Percentiles rank a stretch among this genome's conserved stretches.
Evolutionary conservation across 257 asterid genomes (phyloP).

Genomic region (Nicotiana benthamiana): DNA sequence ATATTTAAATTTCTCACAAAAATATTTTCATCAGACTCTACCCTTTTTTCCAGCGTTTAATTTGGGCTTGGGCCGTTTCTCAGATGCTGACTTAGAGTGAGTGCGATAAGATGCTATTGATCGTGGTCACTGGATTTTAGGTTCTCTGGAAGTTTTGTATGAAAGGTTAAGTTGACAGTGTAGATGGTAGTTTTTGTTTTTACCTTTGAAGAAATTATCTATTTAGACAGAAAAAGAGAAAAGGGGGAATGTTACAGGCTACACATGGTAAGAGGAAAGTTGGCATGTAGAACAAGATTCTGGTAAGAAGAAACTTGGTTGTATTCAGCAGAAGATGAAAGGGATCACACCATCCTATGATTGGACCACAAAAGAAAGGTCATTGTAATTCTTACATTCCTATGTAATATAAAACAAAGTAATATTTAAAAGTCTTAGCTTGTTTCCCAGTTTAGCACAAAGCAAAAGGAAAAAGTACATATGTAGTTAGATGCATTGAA

Average conservation of each 20-base stretch:
- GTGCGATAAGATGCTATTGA: too few species aligned
- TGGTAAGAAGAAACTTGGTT: not conserved
- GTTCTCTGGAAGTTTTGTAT: too few species aligned
- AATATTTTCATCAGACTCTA: not conserved
- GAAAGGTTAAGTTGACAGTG: too few species aligned
- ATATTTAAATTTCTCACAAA: too few species aligned
- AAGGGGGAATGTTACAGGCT: not conserved
- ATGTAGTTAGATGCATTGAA: not conserved
- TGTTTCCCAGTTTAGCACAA: not conserved
- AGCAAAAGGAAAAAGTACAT: not conserved
- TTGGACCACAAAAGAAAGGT: constrained; percentile 6
- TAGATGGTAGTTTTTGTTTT: not conserved
- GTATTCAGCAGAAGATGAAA: not conserved
- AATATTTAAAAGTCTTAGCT: not conserved
- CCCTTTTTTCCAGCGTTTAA: not conserved
- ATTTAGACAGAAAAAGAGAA: not conserved
- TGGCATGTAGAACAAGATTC: not conserved
- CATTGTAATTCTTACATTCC: not conserved
- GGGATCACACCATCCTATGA: not conserved
- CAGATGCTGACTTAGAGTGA: not conserved
- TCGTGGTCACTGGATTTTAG: too few species aligned
- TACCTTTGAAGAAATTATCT: not conserved
- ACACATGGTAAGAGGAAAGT: not conserved
- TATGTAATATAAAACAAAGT: too few species aligned
- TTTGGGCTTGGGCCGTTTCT: not conserved